phyloP scores from a whole-genome alignment of 2,329 filamentous ascomycete genomes.

The Ascochyta pisi region DNA sequence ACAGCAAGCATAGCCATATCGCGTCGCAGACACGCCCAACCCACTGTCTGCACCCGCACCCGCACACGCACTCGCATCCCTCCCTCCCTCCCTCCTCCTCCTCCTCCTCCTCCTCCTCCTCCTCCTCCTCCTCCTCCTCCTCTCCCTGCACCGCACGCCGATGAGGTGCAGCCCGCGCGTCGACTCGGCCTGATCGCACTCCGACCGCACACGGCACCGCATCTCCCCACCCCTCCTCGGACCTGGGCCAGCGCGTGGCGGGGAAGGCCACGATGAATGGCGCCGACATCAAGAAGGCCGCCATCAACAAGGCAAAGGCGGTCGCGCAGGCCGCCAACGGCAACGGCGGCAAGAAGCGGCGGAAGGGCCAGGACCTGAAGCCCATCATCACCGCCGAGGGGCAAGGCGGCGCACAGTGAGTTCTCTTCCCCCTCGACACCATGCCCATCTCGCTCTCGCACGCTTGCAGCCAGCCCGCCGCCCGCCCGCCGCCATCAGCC shows the following conservation, averaged over 20 bases:
- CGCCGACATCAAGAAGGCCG: constrained; percentile 68
- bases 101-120: no score
- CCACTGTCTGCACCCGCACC: no score
- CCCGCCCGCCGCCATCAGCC: neutral
- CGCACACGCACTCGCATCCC: no score
- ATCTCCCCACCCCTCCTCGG: constrained; percentile 23
- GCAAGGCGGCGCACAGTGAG: constrained; percentile 50
- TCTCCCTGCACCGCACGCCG: constrained; percentile 7
- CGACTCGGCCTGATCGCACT: constrained; percentile 14
- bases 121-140: neutral
- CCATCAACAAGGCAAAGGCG: constrained; percentile 71
- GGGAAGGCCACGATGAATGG: constrained; percentile 62
- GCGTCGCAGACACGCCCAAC: neutral
- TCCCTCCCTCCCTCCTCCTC: no score
- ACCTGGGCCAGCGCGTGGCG: constrained; percentile 38
- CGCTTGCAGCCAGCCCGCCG: no score
- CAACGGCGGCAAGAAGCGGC: constrained; percentile 72
- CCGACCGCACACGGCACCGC: neutral
- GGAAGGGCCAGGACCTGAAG: constrained; percentile 74
- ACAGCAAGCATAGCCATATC: neutral
- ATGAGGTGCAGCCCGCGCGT: constrained; percentile 12
- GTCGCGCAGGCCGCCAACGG: constrained; percentile 65
- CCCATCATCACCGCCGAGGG: constrained; percentile 76
- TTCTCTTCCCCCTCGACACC: neutral
- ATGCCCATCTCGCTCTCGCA: no score